These are phyloP conservation scores for Colletotrichum spinosum DNA, from an alignment of 2,329 filamentous ascomycete species.

Conservation along the genomic window DNA sequence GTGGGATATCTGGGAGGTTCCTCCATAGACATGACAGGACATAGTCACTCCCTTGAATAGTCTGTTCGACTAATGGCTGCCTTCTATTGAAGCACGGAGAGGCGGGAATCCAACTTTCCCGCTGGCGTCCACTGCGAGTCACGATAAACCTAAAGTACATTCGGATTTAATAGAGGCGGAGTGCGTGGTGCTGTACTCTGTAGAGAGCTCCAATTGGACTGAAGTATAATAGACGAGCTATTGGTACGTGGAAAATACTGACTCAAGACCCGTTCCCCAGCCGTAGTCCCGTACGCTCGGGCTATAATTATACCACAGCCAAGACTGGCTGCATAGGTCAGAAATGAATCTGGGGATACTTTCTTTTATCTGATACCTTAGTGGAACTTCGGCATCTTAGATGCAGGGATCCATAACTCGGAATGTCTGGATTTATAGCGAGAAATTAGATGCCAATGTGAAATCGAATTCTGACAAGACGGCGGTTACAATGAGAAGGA, in stretches of 20 bases:
- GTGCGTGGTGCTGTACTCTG: neutral
- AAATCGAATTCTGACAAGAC: neutral
- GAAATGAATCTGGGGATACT: slow-evolving; percentile 4
- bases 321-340: neutral
- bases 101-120: neutral
- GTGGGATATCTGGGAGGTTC: neutral
- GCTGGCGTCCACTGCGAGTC: neutral
- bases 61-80: neutral
- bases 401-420: neutral
- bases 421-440: neutral
- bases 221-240: neutral
- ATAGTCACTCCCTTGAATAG: slow-evolving; percentile 2
- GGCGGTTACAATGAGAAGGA: neutral
- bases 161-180: neutral
- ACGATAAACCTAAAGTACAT: slow-evolving; percentile 8
- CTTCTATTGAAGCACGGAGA: neutral
- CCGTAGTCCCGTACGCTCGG: neutral
- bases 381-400: neutral
- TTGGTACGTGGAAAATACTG: neutral
- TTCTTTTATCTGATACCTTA: neutral
- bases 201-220: neutral
- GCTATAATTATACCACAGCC: neutral
- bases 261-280: neutral
- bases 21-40: neutral
- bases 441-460: neutral